A percentile compares a stretch with the other conserved stretches of the same genome.
phyloP scores from a whole-genome alignment of 352 stramenopile genomes.

The Phytophthora palmivora region DNA sequence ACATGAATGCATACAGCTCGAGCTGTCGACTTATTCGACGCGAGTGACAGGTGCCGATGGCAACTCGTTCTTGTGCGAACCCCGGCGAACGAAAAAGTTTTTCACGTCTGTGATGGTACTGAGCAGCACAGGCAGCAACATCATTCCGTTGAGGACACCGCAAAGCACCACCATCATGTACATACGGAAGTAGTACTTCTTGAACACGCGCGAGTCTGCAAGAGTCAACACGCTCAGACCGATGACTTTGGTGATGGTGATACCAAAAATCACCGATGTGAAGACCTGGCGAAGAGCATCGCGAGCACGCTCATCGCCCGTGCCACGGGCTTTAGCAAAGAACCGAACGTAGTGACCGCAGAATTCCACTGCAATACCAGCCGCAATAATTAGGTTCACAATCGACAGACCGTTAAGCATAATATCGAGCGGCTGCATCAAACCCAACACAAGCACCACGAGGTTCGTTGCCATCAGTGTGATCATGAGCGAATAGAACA shows the following conservation, averaged over 20 bases:
- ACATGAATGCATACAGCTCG: constrained; percentile 15
- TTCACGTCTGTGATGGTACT: constrained; percentile 60
- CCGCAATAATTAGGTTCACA: constrained; percentile 87
- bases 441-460: constrained; percentile 55
- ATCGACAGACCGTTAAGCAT: constrained; percentile 86
- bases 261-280: constrained; percentile 81
- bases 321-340: constrained; percentile 56
- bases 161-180: constrained; percentile 89
- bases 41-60: constrained; percentile 35
- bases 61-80: constrained; percentile 32
- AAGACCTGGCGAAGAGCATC: constrained; percentile 65
- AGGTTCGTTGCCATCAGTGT: constrained; percentile 58
- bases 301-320: constrained; percentile 52
- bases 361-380: constrained; percentile 86
- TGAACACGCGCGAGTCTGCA: constrained; percentile 87
- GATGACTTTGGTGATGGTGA: constrained; percentile 90
- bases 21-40: constrained; percentile 28
- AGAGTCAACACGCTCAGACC: constrained; percentile 84
- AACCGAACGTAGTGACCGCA: constrained; percentile 79
- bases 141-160: constrained; percentile 80
- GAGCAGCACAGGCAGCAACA: constrained; percentile 70
- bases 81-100: constrained; percentile 44
- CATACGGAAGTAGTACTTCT: constrained; percentile 93
- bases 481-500: constrained; percentile 55
- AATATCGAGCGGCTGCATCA: constrained; percentile 71